Evolutionary conservation across 2,329 filamentous ascomycete genomes (phyloP).

Genomic region (Epichloe baconii): DNA sequence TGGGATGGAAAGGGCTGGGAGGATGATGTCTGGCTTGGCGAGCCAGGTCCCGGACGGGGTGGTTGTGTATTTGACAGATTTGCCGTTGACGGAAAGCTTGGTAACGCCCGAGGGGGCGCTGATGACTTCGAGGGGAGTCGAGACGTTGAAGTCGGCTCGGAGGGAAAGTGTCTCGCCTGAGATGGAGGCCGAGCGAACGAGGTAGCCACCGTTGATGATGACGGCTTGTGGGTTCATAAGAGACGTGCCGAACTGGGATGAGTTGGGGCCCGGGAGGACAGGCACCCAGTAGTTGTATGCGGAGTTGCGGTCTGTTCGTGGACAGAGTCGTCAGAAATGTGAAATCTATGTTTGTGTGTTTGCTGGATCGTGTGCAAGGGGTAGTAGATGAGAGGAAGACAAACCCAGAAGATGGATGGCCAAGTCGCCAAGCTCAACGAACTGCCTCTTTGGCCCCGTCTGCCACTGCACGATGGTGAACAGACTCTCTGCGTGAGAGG

Average conservation of each 20-base stretch:
- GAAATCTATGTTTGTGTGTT: neutral
- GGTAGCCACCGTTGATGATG: conserved; percentile 51
- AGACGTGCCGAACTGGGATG: conserved; percentile 20
- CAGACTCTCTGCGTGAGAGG: conserved; percentile 9
- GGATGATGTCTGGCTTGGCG: conserved; percentile 30
- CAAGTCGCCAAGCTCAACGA: conserved; percentile 24
- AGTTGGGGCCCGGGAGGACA: conserved; percentile 29
- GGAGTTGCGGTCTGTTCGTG: conserved; percentile 40
- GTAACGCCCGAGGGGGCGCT: conserved; percentile 40
- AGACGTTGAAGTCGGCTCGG: conserved; percentile 55
- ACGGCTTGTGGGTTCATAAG: conserved; percentile 29
- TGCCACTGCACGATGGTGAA: conserved; percentile 20
- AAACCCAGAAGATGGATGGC: conserved; percentile 27
- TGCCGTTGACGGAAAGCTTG: conserved; percentile 29
- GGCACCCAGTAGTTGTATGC: conserved; percentile 60
- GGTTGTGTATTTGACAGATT: conserved; percentile 21
- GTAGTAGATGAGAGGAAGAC: neutral
- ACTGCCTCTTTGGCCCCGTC: conserved; percentile 15
- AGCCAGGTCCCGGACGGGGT: conserved; percentile 34
- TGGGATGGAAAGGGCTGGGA: conserved; percentile 30
- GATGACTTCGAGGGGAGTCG: conserved; percentile 52
- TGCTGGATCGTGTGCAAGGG: no score
- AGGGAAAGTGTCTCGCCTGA: conserved; percentile 44
- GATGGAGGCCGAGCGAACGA: conserved; percentile 47
- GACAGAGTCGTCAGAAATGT: conserved; percentile 1